Conservation (phyloP, 2,329 filamentous ascomycete genomes). For the Phialemonium atrogriseum region DNA sequence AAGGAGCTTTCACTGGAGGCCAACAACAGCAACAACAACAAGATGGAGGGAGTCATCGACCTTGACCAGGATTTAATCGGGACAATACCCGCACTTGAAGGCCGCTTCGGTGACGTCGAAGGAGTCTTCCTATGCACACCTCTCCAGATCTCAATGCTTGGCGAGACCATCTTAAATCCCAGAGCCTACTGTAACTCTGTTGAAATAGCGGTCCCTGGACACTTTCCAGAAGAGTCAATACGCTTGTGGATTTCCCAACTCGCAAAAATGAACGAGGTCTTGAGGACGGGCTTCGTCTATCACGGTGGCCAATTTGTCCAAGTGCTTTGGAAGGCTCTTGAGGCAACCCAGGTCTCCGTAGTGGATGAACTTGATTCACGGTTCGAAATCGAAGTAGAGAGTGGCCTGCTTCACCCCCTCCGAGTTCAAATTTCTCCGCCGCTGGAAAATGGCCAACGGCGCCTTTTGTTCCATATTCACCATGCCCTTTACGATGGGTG, state of each 20-base stretch:
- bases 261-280: constrained; percentile 49
- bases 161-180: constrained; percentile 55
- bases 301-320: constrained; percentile 47
- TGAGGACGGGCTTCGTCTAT: constrained; percentile 67
- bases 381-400: constrained; percentile 28
- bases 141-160: constrained; percentile 72
- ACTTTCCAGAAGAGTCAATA: constrained; percentile 29
- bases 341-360: constrained; percentile 31
- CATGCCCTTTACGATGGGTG: constrained; percentile 91
- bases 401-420: constrained; percentile 47
- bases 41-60: constrained; percentile 1
- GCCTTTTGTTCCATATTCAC: constrained; percentile 54
- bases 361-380: constrained; percentile 27
- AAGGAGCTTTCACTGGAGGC: not conserved
- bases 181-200: constrained; percentile 72
- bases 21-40: constrained; percentile 9
- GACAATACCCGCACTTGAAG: constrained; percentile 6
- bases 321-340: constrained; percentile 52
- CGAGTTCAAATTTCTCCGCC: constrained; percentile 42
- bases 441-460: constrained; percentile 10
- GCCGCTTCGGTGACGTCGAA: constrained; percentile 32
- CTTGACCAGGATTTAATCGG: constrained; percentile 2
- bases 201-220: constrained; percentile 46
- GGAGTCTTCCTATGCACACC: constrained; percentile 54
- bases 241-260: constrained; percentile 40